Conservation (phyloP, 2,329 filamentous ascomycete genomes). For the Fusarium sp. region DNA sequence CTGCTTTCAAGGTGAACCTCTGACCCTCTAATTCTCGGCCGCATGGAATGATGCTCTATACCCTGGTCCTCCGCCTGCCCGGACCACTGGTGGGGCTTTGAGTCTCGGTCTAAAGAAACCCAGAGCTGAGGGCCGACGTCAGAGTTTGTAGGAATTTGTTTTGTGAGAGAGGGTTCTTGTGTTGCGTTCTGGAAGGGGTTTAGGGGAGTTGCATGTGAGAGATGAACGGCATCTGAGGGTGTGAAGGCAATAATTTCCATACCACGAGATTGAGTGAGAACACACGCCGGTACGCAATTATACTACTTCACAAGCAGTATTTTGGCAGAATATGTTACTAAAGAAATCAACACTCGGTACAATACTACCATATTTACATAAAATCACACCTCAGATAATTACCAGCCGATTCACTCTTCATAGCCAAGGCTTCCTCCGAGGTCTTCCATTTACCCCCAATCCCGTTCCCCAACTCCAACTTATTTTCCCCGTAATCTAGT, state of each 20-base stretch:
- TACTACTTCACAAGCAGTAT: background rate
- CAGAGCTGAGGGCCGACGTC: slow-evolving; percentile 35
- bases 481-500: slow-evolving; percentile 24
- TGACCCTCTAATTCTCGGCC: slow-evolving; percentile 29
- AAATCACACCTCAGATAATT: background rate
- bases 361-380: background rate
- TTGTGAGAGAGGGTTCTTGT: background rate
- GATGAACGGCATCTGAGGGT: slow-evolving; percentile 8
- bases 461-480: slow-evolving; percentile 23
- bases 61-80: slow-evolving; percentile 48
- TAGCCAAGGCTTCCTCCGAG: slow-evolving; percentile 27
- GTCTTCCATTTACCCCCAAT: slow-evolving; percentile 32
- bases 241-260: slow-evolving; percentile 13
- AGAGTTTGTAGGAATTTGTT: slow-evolving; percentile 14
- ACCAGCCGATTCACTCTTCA: background rate
- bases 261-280: background rate
- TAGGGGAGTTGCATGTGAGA: slow-evolving; percentile 26
- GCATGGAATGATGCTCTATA: slow-evolving; percentile 43
- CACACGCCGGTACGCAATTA: background rate
- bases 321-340: no score
- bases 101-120: slow-evolving; percentile 4
- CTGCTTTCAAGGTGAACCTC: background rate
- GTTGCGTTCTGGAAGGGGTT: background rate
- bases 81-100: slow-evolving; percentile 38
- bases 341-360: rapidly evolving